Evolutionary conservation across 768 basidiomycete species (phyloP).

Genomic region (Boletus vermiculosoides): DNA sequence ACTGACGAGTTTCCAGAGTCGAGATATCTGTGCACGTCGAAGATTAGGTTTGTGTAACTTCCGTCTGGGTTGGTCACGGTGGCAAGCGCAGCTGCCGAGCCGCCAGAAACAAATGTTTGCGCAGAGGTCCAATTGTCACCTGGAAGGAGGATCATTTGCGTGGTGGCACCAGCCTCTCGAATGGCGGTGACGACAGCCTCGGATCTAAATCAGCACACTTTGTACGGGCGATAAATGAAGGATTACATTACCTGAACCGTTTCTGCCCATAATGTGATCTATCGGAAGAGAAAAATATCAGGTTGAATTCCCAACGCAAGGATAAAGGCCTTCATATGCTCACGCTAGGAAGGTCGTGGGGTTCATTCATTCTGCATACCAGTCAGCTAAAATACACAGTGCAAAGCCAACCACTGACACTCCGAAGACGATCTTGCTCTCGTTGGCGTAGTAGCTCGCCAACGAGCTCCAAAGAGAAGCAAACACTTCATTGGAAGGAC

Average conservation of each 20-base stretch:
- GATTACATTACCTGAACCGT: constrained; percentile 9
- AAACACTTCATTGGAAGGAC: constrained; percentile 10
- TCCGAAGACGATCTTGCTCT: constrained; percentile 10
- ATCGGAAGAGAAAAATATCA: background rate
- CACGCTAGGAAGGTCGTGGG: constrained; percentile 13
- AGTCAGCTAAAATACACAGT: background rate
- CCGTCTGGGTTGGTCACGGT: constrained; percentile 10
- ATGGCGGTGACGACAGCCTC: constrained; percentile 16
- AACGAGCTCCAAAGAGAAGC: constrained; percentile 13
- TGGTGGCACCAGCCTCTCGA: constrained; percentile 8
- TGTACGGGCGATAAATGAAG: background rate
- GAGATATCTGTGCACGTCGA: constrained; percentile 16
- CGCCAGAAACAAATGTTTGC: constrained; percentile 5
- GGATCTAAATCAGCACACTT: background rate
- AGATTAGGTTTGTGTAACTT: constrained; percentile 4
- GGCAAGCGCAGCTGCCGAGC: constrained; percentile 6
- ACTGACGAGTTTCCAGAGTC: constrained; percentile 14
- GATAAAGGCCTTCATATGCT: background rate
- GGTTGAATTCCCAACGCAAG: background rate
- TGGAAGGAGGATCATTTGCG: constrained; percentile 10
- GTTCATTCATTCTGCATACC: constrained; percentile 15
- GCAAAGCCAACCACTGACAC: background rate
- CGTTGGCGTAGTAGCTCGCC: background rate
- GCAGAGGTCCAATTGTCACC: constrained; percentile 9
- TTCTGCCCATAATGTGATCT: constrained; percentile 9